Conservation (phyloP, 768 basidiomycete genomes). For the Tephrocybe sp. region DNA sequence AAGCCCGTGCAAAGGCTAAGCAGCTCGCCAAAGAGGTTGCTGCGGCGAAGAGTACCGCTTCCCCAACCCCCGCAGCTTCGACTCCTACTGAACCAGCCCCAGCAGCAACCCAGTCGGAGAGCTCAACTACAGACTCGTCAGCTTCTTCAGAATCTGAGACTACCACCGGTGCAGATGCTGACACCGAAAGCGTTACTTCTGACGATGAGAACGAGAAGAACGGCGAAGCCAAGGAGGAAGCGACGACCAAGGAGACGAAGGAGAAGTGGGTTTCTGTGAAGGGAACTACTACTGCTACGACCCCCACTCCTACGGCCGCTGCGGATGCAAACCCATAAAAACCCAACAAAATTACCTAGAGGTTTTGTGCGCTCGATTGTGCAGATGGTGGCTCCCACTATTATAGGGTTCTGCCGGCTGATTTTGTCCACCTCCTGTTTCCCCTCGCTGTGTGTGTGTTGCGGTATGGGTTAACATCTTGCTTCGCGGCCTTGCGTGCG, state of each 20-base stretch:
- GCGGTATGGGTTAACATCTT: constrained; percentile 19
- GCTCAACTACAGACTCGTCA: constrained; percentile 28
- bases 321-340: constrained; percentile 17
- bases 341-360: constrained; percentile 3
- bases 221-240: constrained; percentile 30
- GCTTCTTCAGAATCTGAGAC: constrained; percentile 53
- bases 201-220: constrained; percentile 64
- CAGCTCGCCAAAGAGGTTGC: constrained; percentile 18
- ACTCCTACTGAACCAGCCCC: constrained; percentile 35
- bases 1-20: constrained; percentile 53
- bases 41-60: constrained; percentile 38
- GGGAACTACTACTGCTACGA: constrained; percentile 31
- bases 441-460: constrained; percentile 18
- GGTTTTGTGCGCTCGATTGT: constrained; percentile 8
- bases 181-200: constrained; percentile 71
- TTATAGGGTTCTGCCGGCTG: neutral
- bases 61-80: constrained; percentile 26
- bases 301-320: constrained; percentile 20
- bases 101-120: constrained; percentile 11
- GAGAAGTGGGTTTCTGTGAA: constrained; percentile 83
- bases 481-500: constrained; percentile 12
- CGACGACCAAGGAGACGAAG: constrained; percentile 51
- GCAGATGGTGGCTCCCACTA: constrained; percentile 2
- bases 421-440: constrained; percentile 10
- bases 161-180: constrained; percentile 65